Conservation (phyloP, 2,329 filamentous ascomycete genomes). For the Emericellopsis cladophorae region DNA sequence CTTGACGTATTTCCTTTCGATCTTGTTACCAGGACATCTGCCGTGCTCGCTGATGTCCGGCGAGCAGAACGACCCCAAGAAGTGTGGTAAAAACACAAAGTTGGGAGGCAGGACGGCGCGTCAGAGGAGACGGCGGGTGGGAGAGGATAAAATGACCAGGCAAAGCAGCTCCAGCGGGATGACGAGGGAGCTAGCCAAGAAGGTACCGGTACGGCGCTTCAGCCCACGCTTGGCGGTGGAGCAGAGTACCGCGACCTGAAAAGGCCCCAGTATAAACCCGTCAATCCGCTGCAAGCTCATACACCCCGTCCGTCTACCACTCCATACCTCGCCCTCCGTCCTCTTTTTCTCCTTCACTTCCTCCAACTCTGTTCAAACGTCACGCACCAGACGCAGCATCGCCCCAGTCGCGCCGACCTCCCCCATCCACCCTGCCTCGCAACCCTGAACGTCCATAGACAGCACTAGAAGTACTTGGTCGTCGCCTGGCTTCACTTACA, state of each 20-base stretch:
- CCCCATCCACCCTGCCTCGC: too few species aligned
- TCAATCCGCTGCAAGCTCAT: too few species aligned
- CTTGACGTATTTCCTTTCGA: too few species aligned
- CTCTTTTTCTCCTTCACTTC: conserved; percentile 1
- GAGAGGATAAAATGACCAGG: conserved; percentile 7
- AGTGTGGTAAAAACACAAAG: conserved; percentile 28
- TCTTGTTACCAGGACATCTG: background rate
- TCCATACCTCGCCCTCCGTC: background rate
- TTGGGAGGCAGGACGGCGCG: conserved; percentile 14
- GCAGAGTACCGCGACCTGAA: background rate
- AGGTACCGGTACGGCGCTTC: background rate
- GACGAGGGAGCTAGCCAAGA: background rate
- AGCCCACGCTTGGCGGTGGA: background rate
- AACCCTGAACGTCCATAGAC: too few species aligned
- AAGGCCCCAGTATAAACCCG: too few species aligned
- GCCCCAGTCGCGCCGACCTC: too few species aligned
- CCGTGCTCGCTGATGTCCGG: conserved; percentile 2
- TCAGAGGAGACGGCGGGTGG: conserved; percentile 17
- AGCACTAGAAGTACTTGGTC: too few species aligned
- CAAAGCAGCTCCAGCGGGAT: conserved; percentile 1
- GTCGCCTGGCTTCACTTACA: background rate
- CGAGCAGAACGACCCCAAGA: conserved; percentile 56
- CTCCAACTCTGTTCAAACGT: conserved; percentile 1
- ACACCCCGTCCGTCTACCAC: background rate
- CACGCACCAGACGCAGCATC: background rate